A percentile compares a stretch with the other conserved stretches of the same genome.
Evolutionary conservation across 2,329 filamentous ascomycete species (phyloP).

Genomic region (Alternaria arborescens): DNA sequence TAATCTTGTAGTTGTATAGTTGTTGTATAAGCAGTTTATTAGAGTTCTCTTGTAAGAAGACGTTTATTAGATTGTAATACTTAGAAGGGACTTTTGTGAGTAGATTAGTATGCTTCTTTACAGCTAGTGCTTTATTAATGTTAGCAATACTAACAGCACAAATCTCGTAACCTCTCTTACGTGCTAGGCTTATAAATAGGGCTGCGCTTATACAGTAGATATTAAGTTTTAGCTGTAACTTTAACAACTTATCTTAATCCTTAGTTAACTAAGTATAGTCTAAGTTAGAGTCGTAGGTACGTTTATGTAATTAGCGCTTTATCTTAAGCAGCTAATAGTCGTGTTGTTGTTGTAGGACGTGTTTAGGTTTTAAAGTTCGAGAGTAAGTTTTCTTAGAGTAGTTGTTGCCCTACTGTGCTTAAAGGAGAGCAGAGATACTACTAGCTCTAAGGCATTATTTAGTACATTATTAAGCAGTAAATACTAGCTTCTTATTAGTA

Average conservation of each 20-base stretch:
- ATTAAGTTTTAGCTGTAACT: not conserved
- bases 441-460: too few species aligned
- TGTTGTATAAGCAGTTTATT: too few species aligned
- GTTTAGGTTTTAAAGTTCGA: not conserved
- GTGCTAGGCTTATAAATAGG: not conserved
- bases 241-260: not conserved
- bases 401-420: not conserved
- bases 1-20: too few species aligned
- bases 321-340: not conserved
- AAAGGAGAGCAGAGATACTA: too few species aligned
- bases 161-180: not conserved
- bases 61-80: too few species aligned
- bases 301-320: not conserved
- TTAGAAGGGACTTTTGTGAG: too few species aligned
- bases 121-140: not conserved
- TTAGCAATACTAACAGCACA: not conserved
- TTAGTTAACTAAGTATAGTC: too few species aligned
- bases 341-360: not conserved
- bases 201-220: not conserved
- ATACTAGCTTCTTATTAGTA: too few species aligned
- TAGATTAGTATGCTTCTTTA: not conserved
- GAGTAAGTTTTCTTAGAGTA: not conserved
- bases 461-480: too few species aligned
- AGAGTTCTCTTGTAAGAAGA: too few species aligned
- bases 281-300: too few species aligned